These are phyloP conservation scores for Suillus discolor DNA, from an alignment of 768 basidiomycete species.

Conservation along the genomic window DNA sequence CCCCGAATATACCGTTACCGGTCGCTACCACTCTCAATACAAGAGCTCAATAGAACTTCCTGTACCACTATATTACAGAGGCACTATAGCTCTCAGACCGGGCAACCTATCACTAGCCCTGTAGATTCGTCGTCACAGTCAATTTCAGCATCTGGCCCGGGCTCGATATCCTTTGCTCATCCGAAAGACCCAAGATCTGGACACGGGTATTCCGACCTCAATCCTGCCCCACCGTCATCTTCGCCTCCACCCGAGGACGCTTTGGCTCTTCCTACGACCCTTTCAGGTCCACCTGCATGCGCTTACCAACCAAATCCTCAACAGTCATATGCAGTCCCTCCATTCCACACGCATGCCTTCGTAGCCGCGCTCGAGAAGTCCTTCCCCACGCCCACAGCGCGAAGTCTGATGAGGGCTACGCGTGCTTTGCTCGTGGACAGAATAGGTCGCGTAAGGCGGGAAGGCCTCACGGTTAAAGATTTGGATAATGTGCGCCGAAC, in stretches of 20 bases:
- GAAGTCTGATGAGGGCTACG: constrained; percentile 82
- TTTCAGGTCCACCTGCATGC: constrained; percentile 16
- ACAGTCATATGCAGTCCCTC: constrained; percentile 60
- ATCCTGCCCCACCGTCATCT: background rate
- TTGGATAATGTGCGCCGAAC: constrained; percentile 69
- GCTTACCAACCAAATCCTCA: constrained; percentile 6
- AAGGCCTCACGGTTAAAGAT: constrained; percentile 75
- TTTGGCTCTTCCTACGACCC: constrained; percentile 16
- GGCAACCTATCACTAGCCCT: constrained; percentile 11
- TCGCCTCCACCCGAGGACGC: constrained; percentile 2
- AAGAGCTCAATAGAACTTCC: constrained; percentile 3
- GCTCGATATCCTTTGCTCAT: constrained; percentile 17
- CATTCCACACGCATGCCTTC: constrained; percentile 84
- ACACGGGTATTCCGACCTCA: constrained; percentile 11
- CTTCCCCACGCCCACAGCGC: constrained; percentile 74
- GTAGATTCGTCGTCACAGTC: constrained; percentile 1
- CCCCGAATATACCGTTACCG: background rate
- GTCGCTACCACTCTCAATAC: background rate
- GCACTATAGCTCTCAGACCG: background rate
- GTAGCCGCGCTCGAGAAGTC: constrained; percentile 69
- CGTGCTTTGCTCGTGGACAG: constrained; percentile 80
- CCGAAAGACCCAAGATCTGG: constrained; percentile 20
- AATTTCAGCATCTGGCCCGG: constrained; percentile 7
- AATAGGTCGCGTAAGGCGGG: constrained; percentile 66
- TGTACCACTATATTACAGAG: background rate